Conservation (phyloP, 306 rosid genomes). For the Macrotyloma uniflorum region DNA sequence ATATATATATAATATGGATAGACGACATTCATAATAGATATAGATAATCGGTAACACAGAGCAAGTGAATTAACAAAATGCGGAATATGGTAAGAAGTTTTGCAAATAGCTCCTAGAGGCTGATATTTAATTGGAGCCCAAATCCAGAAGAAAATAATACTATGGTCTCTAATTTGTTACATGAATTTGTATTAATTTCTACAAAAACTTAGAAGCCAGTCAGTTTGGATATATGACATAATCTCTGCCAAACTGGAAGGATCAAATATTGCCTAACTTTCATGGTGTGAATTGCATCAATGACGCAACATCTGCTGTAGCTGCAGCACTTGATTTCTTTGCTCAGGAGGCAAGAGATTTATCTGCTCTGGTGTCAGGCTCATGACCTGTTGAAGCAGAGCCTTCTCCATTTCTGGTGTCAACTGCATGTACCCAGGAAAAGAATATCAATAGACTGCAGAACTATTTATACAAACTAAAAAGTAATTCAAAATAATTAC, state of each 20-base stretch:
- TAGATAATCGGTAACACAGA: not conserved
- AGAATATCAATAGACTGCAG: slow-evolving; percentile 29
- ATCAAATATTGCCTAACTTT: not conserved
- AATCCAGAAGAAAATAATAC: not conserved
- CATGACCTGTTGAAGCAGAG: slow-evolving; percentile 96
- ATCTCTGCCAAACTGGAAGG: slow-evolving; percentile 37
- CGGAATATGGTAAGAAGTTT: not conserved
- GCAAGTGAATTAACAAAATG: not conserved
- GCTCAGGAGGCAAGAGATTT: slow-evolving; percentile 89
- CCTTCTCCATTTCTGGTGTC: slow-evolving; percentile 93
- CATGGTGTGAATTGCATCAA: slow-evolving; percentile 43
- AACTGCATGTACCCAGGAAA: slow-evolving; percentile 58
- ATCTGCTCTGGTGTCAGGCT: slow-evolving; percentile 90
- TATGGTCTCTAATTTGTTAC: slow-evolving; percentile 32
- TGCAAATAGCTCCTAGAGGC: not conserved
- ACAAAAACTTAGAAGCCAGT: slow-evolving; percentile 26
- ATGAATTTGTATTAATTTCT: slow-evolving; percentile 18
- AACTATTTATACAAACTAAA: not conserved
- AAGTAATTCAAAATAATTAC: slow-evolving; percentile 45
- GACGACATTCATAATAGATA: not conserved
- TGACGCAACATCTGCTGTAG: slow-evolving; percentile 88
- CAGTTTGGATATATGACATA: not conserved
- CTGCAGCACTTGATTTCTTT: slow-evolving; percentile 92
- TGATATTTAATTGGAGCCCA: not conserved
- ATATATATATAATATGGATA: too few relatives aligned